Evolutionary conservation across 441 rosid species (phyloP).

Genomic region (Capsella rubella): DNA sequence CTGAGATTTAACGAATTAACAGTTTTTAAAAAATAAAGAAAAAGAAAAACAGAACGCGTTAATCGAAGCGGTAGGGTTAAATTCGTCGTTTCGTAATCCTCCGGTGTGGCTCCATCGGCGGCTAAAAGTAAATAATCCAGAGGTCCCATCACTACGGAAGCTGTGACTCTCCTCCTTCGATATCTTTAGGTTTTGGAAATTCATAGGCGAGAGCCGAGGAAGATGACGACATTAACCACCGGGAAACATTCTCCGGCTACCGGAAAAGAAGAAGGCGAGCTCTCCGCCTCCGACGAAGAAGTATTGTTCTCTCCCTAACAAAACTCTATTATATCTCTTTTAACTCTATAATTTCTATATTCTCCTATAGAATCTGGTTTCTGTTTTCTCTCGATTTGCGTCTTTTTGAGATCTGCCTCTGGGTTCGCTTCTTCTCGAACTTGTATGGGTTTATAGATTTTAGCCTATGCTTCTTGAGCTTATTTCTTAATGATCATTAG

Average conservation of each 20-base stretch:
- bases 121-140: not conserved
- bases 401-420: not conserved
- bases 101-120: constrained; percentile 11
- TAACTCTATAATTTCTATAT: not conserved
- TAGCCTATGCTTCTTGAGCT: constrained; percentile 20
- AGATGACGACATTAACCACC: constrained; percentile 44
- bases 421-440: not conserved
- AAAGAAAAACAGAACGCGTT: not conserved
- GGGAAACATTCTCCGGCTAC: constrained; percentile 32
- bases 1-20: not conserved
- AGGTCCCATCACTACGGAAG: constrained; percentile 11
- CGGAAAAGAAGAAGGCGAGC: constrained; percentile 88
- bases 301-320: constrained; percentile 44
- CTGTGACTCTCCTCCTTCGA: constrained; percentile 9
- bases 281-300: constrained; percentile 72
- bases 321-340: no score
- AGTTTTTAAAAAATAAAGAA: not conserved
- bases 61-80: constrained; percentile 14
- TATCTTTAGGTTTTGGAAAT: not conserved
- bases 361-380: constrained; percentile 10
- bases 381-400: constrained; percentile 2
- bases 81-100: not conserved
- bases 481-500: not conserved
- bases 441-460: constrained; percentile 23
- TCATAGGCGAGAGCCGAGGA: not conserved